Conservation (phyloP, 108 stramenopile species). For the Nitzschia palea region DNA sequence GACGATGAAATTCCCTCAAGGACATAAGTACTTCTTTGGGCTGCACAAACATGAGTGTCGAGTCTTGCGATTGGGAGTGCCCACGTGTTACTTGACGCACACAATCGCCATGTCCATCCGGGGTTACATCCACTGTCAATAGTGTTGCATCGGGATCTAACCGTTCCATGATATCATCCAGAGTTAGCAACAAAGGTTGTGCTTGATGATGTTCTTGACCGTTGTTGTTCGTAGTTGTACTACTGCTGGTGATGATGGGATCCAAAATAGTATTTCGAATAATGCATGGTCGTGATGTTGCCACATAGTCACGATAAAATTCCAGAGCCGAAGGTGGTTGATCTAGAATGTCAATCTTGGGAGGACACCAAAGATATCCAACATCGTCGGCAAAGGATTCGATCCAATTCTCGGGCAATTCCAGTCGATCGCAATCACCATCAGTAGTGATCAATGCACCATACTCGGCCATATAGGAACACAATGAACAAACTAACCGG, state of each 20-base stretch:
- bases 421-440: too few species aligned
- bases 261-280: conserved; percentile 62
- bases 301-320: conserved; percentile 75
- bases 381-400: conserved; percentile 59
- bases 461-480: too few species aligned
- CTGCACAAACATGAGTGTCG: conserved; percentile 61
- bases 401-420: background rate
- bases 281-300: conserved; percentile 61
- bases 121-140: conserved; percentile 83
- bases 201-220: conserved; percentile 1
- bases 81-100: conserved; percentile 41
- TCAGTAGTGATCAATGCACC: too few species aligned
- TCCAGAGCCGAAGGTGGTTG: conserved; percentile 53
- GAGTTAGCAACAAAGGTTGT: conserved; percentile 34
- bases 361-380: conserved; percentile 54
- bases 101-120: conserved; percentile 91
- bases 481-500: too few species aligned
- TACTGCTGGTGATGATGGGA: background rate
- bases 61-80: conserved; percentile 9
- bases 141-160: conserved; percentile 21
- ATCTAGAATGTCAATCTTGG: conserved; percentile 48
- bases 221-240: background rate
- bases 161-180: conserved; percentile 62
- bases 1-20: conserved; percentile 50
- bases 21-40: conserved; percentile 77